Base-by-base conservation (phyloP, 345 rosid species). In the Gynandropsis gynandra region DNA sequence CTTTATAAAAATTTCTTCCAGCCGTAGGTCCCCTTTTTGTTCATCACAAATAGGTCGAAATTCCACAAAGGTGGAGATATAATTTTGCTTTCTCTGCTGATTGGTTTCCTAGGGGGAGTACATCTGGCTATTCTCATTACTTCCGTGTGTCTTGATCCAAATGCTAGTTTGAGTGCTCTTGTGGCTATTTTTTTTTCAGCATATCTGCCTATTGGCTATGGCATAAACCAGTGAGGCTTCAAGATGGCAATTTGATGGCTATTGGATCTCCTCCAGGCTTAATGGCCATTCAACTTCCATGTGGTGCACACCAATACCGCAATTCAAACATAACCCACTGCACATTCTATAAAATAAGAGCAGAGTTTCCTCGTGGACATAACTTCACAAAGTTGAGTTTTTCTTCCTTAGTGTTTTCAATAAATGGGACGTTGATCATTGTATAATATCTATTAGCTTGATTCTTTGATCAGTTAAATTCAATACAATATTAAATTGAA, bases 31-130 rank as follows among this genome's bases (percentile, higher is more conserved):
- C n/a, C n/a, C n/a, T n/a, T n/a, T n/a, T n/a, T n/a, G n/a, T n/a
- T n/a, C n/a, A n/a, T n/a, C n/a, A n/a, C n/a, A n/a, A n/a, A n/a
- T n/a, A n/a, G n/a, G n/a, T n/a, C n/a, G n/a, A n/a, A n/a, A n/a
- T n/a, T n/a, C n/a, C n/a, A n/a, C n/a, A n/a, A n/a, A n/a, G n/a
- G n/a, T n/a, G n/a, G n/a, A n/a, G n/a, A n/a, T 10, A 16, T 37
- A 9, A 1, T 41, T 64, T 41, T 0, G 9, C 16, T 35, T 18
- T 56, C 61, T 68, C 69, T 77, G 81, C 54, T 74, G 63, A 70
- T 73, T 71, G 90, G 83, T 34, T 75, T 80, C 63, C 59, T 75
- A 5, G 83, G 86, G 46, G 86, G 90, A 31, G 65, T 80, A 20
- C 81, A 79, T 65, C 39, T 77, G 70, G 86, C 81, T 29, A 40